Evolutionary conservation across 495 filamentous ascomycete species (phyloP).

Genomic region (Penicillium argentinense): DNA sequence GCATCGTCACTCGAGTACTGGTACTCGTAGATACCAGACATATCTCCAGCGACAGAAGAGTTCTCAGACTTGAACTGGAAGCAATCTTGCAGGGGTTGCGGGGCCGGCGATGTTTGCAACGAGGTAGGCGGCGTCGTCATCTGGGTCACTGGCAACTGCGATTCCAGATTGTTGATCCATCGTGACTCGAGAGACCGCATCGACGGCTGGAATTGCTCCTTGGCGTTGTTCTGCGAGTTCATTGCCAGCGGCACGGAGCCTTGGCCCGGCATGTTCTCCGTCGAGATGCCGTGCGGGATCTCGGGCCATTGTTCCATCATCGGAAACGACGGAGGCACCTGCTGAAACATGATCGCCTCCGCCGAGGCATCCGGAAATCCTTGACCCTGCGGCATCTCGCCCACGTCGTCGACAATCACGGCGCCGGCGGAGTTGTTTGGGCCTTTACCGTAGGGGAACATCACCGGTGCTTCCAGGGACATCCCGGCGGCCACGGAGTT

Average conservation of each 20-base stretch:
- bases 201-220: slow-evolving; percentile 31
- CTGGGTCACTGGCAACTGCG: slow-evolving; percentile 36
- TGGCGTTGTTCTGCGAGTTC: slow-evolving; percentile 24
- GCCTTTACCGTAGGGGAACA: slow-evolving; percentile 42
- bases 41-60: slow-evolving; percentile 41
- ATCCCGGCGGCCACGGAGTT: slow-evolving; percentile 36
- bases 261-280: slow-evolving; percentile 25
- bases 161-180: slow-evolving; percentile 39
- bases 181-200: slow-evolving; percentile 39
- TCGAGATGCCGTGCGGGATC: slow-evolving; percentile 13
- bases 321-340: slow-evolving; percentile 35
- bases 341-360: slow-evolving; percentile 38
- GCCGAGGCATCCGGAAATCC: slow-evolving; percentile 34
- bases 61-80: slow-evolving; percentile 44
- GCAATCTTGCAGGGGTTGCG: slow-evolving; percentile 22
- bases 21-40: slow-evolving; percentile 36
- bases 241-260: slow-evolving; percentile 22
- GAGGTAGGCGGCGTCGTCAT: slow-evolving; percentile 29
- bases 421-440: slow-evolving; percentile 26
- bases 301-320: slow-evolving; percentile 38
- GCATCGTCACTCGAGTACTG: slow-evolving; percentile 39
- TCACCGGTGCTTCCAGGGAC: slow-evolving; percentile 37
- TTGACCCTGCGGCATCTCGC: slow-evolving; percentile 34
- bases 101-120: slow-evolving; percentile 22
- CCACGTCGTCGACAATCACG: slow-evolving; percentile 44